Conservation (phyloP, 495 filamentous ascomycete species). For the Platismatia glauca region DNA sequence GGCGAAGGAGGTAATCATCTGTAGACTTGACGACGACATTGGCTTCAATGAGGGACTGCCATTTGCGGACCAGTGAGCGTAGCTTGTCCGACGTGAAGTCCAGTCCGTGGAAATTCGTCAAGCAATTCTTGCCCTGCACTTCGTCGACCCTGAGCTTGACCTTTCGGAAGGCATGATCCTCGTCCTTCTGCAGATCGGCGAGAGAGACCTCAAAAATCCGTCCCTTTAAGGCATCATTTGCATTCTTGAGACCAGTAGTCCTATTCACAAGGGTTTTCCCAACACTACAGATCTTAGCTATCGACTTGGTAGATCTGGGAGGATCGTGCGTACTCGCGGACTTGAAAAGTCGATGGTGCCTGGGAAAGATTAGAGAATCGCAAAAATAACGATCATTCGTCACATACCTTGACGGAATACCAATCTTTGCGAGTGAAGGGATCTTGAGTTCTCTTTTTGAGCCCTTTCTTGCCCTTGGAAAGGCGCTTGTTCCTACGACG, state of each 20-base stretch:
- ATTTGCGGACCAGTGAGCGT: slow-evolving; percentile 96
- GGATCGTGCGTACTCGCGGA: slow-evolving; percentile 72
- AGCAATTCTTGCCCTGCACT: slow-evolving; percentile 98
- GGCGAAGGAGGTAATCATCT: slow-evolving; percentile 95
- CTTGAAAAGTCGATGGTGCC: slow-evolving; percentile 92
- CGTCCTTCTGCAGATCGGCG: slow-evolving; percentile 97
- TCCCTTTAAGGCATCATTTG: slow-evolving; percentile 96
- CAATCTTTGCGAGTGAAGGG: slow-evolving; percentile 98
- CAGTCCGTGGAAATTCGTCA: slow-evolving; percentile 99
- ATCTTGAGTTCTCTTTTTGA: slow-evolving; percentile 98
- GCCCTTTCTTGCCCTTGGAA: slow-evolving; percentile 99
- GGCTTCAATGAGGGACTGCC: slow-evolving; percentile 98
- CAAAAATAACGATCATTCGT: neutral
- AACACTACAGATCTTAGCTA: slow-evolving; percentile 51
- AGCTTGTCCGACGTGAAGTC: slow-evolving; percentile 99
- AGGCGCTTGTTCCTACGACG: slow-evolving; percentile 91
- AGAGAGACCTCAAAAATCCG: slow-evolving; percentile 98
- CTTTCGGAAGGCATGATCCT: slow-evolving; percentile 99
- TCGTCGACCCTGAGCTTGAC: slow-evolving; percentile 97
- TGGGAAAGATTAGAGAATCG: slow-evolving; percentile 33
- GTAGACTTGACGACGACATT: slow-evolving; percentile 99
- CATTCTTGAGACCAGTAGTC: slow-evolving; percentile 98
- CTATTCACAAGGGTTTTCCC: slow-evolving; percentile 99
- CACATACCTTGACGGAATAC: slow-evolving; percentile 86
- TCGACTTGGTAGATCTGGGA: slow-evolving; percentile 9